Evolutionary conservation across 2,329 filamentous ascomycete genomes (phyloP).

Genomic region (Penicillium sp.): DNA sequence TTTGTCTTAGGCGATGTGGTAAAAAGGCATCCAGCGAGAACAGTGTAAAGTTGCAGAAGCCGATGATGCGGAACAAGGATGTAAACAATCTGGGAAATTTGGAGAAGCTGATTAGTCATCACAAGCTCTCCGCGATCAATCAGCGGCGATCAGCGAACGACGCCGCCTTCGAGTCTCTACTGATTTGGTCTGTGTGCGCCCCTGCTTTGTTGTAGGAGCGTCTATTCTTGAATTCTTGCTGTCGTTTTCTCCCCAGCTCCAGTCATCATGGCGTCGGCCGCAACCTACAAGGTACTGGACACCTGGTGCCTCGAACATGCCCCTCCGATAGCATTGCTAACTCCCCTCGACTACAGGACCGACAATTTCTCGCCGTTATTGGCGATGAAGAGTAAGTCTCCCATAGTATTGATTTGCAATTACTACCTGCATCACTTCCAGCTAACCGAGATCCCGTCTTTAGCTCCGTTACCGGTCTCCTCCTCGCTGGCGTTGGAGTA

Average conservation of each 20-base stretch:
- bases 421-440: not conserved
- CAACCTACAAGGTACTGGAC: constrained; percentile 52
- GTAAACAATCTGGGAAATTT: constrained; percentile 1
- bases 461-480: constrained; percentile 92
- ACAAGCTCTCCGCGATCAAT: constrained; percentile 20
- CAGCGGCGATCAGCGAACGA: constrained; percentile 17
- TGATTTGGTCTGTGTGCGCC: constrained; percentile 2
- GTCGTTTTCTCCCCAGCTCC: not conserved
- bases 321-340: constrained; percentile 39
- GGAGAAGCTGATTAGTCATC: constrained; percentile 23
- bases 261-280: constrained; percentile 57
- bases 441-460: constrained; percentile 18
- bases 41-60: not conserved
- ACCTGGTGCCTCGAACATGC: constrained; percentile 30
- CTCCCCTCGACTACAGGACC: constrained; percentile 56
- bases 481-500: constrained; percentile 94
- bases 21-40: constrained; percentile 10
- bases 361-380: constrained; percentile 95
- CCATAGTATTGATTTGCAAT: not conserved
- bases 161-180: constrained; percentile 2
- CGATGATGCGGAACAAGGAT: constrained; percentile 1
- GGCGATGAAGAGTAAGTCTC: constrained; percentile 73
- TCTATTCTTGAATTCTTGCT: not conserved
- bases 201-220: not conserved
- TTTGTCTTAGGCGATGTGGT: constrained; percentile 8